Percentiles rank a stretch among this genome's conserved stretches.
Evolutionary conservation across 306 rosid species (phyloP).

Genomic region (Alnus glutinosa): DNA sequence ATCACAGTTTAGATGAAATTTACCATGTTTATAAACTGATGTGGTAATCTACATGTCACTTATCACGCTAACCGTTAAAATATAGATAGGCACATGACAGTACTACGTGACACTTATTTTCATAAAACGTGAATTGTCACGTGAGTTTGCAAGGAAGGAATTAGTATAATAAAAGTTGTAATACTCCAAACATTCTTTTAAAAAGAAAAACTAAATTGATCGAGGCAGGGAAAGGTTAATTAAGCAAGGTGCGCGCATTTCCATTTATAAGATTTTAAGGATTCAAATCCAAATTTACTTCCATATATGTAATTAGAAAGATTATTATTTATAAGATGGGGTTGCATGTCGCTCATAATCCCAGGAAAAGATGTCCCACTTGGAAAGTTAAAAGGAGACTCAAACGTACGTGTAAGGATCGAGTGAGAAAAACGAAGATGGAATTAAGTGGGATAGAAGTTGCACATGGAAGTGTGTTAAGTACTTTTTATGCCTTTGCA

Average conservation of each 20-base stretch:
- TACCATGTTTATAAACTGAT: too few relatives aligned
- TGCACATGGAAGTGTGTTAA: neutral
- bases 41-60: too few relatives aligned
- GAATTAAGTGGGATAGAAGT: neutral
- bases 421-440: neutral
- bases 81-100: too few relatives aligned
- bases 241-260: neutral
- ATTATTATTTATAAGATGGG: constrained; percentile 28
- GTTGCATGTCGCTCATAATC: constrained; percentile 23
- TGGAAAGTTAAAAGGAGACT: neutral
- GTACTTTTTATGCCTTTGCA: neutral
- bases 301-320: neutral
- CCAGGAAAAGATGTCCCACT: constrained; percentile 24
- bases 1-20: too few relatives aligned
- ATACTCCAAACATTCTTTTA: too few relatives aligned
- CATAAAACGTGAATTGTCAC: too few relatives aligned
- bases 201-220: too few relatives aligned
- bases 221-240: too few relatives aligned
- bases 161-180: too few relatives aligned
- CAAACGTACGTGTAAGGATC: neutral
- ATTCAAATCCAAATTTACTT: neutral
- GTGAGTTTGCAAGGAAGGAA: too few relatives aligned
- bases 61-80: too few relatives aligned
- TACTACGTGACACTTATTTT: too few relatives aligned
- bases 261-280: constrained; percentile 1